Percentiles rank a stretch among this genome's conserved stretches.
These are phyloP conservation scores for Berkeleyomyces basicola DNA, from an alignment of 2,329 filamentous ascomycete species.

Conservation along the genomic window DNA sequence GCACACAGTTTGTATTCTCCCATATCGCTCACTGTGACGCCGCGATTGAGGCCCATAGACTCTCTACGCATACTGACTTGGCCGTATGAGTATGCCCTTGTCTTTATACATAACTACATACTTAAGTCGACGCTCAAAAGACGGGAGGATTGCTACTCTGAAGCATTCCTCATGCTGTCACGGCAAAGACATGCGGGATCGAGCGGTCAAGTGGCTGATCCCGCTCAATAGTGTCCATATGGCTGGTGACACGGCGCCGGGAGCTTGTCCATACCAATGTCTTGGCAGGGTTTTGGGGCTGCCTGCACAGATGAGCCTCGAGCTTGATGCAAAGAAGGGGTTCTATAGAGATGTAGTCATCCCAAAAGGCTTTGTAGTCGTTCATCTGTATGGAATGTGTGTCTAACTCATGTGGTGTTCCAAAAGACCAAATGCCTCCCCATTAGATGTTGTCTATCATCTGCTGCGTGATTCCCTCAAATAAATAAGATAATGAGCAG, in stretches of 20 bases:
- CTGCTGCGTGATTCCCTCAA: slow-evolving; percentile 43
- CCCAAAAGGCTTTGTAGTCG: neutral
- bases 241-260: neutral
- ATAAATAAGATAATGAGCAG: slow-evolving; percentile 55
- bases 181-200: neutral
- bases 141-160: neutral
- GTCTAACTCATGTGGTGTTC: neutral
- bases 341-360: neutral
- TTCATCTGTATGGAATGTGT: neutral
- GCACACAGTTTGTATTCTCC: neutral
- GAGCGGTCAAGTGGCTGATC: neutral
- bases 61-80: neutral
- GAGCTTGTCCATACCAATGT: neutral
- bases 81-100: no score
- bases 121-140: neutral
- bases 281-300: neutral
- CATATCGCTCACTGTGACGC: neutral
- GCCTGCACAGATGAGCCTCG: neutral
- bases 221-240: neutral
- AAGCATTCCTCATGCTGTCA: neutral
- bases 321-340: neutral
- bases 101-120: neutral
- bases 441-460: slow-evolving; percentile 18
- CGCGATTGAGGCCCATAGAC: neutral
- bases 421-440: neutral